Conservation (phyloP, 768 basidiomycete species). For the Podaxis carcinomalis region DNA sequence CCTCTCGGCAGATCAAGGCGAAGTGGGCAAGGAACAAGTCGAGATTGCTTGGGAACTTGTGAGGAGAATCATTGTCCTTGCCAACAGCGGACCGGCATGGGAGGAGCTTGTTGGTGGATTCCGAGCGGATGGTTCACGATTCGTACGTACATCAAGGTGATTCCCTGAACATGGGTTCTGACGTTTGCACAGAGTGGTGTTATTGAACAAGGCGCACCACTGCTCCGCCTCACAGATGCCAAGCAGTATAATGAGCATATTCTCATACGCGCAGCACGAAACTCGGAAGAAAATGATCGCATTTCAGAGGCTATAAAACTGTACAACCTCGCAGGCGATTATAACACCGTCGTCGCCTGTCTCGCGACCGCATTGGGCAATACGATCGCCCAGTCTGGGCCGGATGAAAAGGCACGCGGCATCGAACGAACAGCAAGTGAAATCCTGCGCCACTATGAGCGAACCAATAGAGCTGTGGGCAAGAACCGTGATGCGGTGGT, state of each 20-base stretch:
- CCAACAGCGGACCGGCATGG: slow-evolving; percentile 80
- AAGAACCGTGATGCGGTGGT: slow-evolving; percentile 72
- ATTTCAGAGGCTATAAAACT: slow-evolving; percentile 90
- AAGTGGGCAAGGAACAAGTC: slow-evolving; percentile 79
- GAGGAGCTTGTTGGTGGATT: slow-evolving; percentile 94
- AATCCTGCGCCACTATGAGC: slow-evolving; percentile 77
- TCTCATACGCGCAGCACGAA: slow-evolving; percentile 75
- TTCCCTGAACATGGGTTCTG: not conserved
- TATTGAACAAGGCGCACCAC: slow-evolving; percentile 76
- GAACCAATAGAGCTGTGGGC: slow-evolving; percentile 68
- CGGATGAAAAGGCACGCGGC: slow-evolving; percentile 57
- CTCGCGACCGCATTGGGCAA: slow-evolving; percentile 86
- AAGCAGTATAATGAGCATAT: slow-evolving; percentile 78
- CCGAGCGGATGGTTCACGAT: slow-evolving; percentile 82
- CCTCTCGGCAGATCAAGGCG: slow-evolving; percentile 66
- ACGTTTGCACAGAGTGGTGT: slow-evolving; percentile 60
- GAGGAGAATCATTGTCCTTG: slow-evolving; percentile 72
- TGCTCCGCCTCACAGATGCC: slow-evolving; percentile 67
- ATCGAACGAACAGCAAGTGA: slow-evolving; percentile 75
- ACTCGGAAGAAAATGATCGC: slow-evolving; percentile 81
- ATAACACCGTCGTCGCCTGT: slow-evolving; percentile 80
- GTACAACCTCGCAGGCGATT: slow-evolving; percentile 92
- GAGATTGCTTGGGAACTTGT: slow-evolving; percentile 79
- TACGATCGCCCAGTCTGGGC: slow-evolving; percentile 62
- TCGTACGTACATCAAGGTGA: slow-evolving; percentile 47